These are phyloP conservation scores for Actinidia arguta DNA, from an alignment of 179 eudicot species.

Conservation along the genomic window DNA sequence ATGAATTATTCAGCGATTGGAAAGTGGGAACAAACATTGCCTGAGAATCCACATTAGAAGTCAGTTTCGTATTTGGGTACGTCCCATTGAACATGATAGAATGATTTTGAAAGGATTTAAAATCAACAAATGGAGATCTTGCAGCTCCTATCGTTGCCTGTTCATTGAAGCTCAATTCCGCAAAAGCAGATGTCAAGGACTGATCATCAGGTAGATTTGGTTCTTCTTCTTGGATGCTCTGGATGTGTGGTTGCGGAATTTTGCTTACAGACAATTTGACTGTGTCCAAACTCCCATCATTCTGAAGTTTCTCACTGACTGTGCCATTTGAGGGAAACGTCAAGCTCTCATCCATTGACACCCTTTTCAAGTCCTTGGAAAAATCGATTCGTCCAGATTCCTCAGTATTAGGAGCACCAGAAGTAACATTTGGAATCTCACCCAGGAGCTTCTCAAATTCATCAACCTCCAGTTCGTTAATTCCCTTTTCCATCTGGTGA, in stretches of 20 bases:
- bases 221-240: conserved; percentile 24
- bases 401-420: conserved; percentile 24
- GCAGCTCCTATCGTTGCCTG: conserved; percentile 12
- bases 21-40: not conserved
- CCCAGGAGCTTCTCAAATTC: conserved; percentile 46
- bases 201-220: conserved; percentile 38
- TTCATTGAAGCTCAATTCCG: conserved; percentile 37
- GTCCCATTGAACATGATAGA: conserved; percentile 19
- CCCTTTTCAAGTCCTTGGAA: conserved; percentile 26
- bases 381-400: conserved; percentile 28
- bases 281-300: conserved; percentile 7
- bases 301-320: conserved; percentile 8
- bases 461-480: conserved; percentile 40
- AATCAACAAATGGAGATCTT: conserved; percentile 16
- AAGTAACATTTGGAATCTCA: conserved; percentile 44
- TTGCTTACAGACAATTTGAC: conserved; percentile 10
- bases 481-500: conserved; percentile 25
- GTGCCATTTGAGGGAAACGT: conserved; percentile 1
- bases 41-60: conserved; percentile 17
- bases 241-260: conserved; percentile 4
- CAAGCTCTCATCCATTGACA: conserved; percentile 18
- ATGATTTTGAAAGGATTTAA: conserved; percentile 18
- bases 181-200: conserved; percentile 37
- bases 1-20: conserved; percentile 6
- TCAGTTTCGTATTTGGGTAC: conserved; percentile 14